A percentile compares a stretch with the other conserved stretches of the same genome.
Conservation (phyloP, 2,329 filamentous ascomycete genomes). For the Xenoacremonium recifei region DNA sequence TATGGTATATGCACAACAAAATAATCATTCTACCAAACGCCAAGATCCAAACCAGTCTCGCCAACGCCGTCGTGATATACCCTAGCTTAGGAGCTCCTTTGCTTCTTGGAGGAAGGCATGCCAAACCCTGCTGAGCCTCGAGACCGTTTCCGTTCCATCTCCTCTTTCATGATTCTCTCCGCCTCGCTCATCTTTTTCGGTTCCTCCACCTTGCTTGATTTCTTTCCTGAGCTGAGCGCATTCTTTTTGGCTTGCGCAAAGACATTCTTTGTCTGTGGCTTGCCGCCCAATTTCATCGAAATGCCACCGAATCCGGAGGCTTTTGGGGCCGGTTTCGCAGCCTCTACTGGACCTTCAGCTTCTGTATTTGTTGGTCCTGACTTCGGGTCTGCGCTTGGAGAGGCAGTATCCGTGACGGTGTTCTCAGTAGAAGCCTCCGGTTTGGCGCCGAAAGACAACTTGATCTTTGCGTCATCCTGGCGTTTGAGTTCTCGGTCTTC, state of each 20-base stretch:
- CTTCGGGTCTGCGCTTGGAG: too few species aligned
- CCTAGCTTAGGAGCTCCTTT: constrained; percentile 32
- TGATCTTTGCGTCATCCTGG: constrained; percentile 74
- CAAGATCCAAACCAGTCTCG: background rate
- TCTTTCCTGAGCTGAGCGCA: constrained; percentile 62
- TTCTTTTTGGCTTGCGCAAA: constrained; percentile 70
- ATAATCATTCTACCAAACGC: background rate
- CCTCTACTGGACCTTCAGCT: constrained; percentile 4
- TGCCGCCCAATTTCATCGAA: constrained; percentile 64
- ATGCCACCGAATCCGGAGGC: constrained; percentile 39
- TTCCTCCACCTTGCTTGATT: constrained; percentile 53
- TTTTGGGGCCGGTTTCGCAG: constrained; percentile 26
- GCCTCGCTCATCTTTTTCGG: constrained; percentile 86
- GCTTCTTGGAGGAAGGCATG: constrained; percentile 52
- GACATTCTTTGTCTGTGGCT: constrained; percentile 73
- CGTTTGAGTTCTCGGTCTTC: constrained; percentile 52
- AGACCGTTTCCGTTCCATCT: constrained; percentile 68
- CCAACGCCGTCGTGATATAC: constrained; percentile 10
- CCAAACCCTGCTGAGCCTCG: constrained; percentile 47
- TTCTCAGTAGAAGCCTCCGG: too few species aligned
- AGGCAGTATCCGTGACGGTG: constrained; percentile 18
- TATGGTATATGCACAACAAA: too few species aligned
- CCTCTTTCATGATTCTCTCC: constrained; percentile 85
- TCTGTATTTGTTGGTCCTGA: constrained; percentile 11
- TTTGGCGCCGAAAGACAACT: constrained; percentile 62